Conservation (phyloP, 169 alveolate species). For the Cryptosporidium ryanae region DNA sequence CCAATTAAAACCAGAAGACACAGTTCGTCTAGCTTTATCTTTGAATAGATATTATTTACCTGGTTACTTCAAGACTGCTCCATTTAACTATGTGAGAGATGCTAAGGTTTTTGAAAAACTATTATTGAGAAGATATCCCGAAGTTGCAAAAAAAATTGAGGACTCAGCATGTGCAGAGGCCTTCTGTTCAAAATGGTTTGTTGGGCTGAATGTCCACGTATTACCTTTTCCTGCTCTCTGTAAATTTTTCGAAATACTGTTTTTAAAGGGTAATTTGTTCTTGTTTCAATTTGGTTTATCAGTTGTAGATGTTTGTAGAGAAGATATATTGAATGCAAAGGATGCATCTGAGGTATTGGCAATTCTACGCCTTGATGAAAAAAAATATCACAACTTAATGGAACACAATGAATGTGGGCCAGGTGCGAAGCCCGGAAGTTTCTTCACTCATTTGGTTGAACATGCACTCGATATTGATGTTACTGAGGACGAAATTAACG, state of each 20-base stretch:
- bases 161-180: conserved; percentile 80
- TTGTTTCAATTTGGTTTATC: conserved; percentile 78
- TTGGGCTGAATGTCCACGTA: conserved; percentile 81
- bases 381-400: conserved; percentile 63
- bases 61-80: conserved; percentile 81
- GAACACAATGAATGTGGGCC: conserved; percentile 33
- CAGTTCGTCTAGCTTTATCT: conserved; percentile 70
- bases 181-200: conserved; percentile 81
- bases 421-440: conserved; percentile 75
- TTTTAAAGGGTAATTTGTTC: conserved; percentile 72
- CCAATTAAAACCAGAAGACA: conserved; percentile 75
- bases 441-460: conserved; percentile 75
- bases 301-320: conserved; percentile 63
- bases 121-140: conserved; percentile 67
- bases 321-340: conserved; percentile 73
- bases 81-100: conserved; percentile 80
- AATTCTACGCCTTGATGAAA: conserved; percentile 77
- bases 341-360: conserved; percentile 79
- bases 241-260: conserved; percentile 75
- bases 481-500: conserved; percentile 71
- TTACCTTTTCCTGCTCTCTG: conserved; percentile 78
- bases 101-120: conserved; percentile 79
- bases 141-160: conserved; percentile 59
- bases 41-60: conserved; percentile 79
- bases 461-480: conserved; percentile 72